Evolutionary conservation across 148 eudicot genomes (phyloP).

Genomic region (Rhododendron mucronatum): DNA sequence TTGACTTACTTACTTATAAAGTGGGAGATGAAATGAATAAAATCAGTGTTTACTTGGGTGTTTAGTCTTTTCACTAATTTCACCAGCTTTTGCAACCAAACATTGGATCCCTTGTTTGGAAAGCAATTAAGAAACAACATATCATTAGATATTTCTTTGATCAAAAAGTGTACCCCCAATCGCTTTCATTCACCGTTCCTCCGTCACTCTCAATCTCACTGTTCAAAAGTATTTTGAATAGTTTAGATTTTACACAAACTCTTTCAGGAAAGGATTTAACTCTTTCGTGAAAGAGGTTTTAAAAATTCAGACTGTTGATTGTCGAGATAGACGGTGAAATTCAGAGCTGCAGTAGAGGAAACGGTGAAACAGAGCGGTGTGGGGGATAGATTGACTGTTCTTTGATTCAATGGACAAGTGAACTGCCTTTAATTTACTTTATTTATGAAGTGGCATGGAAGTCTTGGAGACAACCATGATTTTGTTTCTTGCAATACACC

Average conservation of each 20-base stretch:
- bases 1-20: neutral
- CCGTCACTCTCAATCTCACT: too few species aligned
- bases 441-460: neutral
- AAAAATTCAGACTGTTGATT: too few species aligned
- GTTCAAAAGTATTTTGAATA: too few species aligned
- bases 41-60: neutral
- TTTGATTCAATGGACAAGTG: neutral
- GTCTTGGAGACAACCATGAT: conserved; percentile 2
- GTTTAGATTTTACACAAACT: too few species aligned
- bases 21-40: neutral
- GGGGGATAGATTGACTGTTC: neutral
- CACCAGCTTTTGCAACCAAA: neutral
- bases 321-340: too few species aligned
- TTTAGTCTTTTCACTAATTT: neutral
- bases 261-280: too few species aligned
- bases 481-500: neutral
- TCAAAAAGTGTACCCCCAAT: too few species aligned
- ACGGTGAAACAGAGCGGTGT: too few species aligned
- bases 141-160: neutral
- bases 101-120: conserved; percentile 1
- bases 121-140: conserved; percentile 1
- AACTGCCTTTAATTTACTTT: neutral
- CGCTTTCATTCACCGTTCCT: too few species aligned
- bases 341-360: fast-evolving
- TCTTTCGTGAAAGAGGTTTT: too few species aligned